Evolutionary conservation across 306 rosid genomes (phyloP).

Genomic region (Cucurbita ficifolia): DNA sequence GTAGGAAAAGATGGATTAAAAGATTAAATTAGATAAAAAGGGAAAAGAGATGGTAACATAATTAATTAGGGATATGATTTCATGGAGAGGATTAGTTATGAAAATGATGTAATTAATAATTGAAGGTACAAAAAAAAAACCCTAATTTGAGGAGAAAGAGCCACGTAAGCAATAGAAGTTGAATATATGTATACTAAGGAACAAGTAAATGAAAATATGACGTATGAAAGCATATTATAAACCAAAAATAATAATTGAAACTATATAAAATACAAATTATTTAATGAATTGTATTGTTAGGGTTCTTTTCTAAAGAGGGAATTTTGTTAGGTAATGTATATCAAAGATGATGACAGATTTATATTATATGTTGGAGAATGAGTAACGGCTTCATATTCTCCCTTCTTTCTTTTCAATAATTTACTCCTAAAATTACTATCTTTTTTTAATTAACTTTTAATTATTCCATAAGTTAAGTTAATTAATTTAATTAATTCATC

Average conservation of each 20-base stretch:
- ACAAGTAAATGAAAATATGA: constrained; percentile 48
- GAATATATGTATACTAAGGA: constrained; percentile 4
- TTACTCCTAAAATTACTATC: constrained; percentile 4
- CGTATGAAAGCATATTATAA: constrained; percentile 39
- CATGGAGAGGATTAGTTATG: neutral
- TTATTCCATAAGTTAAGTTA: constrained; percentile 5
- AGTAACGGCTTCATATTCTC: constrained; percentile 94
- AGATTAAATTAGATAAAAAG: too few relatives aligned
- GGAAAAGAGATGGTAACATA: neutral
- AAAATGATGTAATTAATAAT: neutral
- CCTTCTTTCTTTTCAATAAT: constrained; percentile 39
- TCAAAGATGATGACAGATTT: constrained; percentile 10
- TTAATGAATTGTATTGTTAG: constrained; percentile 44
- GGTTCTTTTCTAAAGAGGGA: constrained; percentile 43
- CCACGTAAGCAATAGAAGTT: constrained; percentile 3
- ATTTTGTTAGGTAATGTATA: constrained; percentile 37
- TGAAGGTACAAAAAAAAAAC: neutral
- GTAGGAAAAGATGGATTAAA: neutral
- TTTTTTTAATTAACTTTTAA: constrained; percentile 5
- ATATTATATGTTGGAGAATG: constrained; percentile 64
- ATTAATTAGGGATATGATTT: neutral
- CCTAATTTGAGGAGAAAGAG: constrained; percentile 43
- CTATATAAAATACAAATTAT: constrained; percentile 25
- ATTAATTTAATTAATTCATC: too few relatives aligned
- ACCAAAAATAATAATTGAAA: constrained; percentile 9